phyloP scores from a whole-genome alignment of 352 stramenopile species.

The Blastocystis sp. region DNA sequence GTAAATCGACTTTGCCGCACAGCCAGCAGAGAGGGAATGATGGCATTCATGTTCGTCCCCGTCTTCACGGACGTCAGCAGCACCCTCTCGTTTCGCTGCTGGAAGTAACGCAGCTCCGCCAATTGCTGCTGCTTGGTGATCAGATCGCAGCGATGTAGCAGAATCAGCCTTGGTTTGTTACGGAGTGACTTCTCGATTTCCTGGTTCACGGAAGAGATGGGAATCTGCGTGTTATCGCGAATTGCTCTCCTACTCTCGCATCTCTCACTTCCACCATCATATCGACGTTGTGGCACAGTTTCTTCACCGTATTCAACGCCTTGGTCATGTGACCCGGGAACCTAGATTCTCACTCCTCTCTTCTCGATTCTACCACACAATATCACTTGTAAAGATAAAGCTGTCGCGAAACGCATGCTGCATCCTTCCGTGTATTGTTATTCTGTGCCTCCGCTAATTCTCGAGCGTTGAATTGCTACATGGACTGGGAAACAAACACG shows the following conservation, averaged over 20 bases:
- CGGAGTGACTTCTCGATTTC: slow-evolving; percentile 37
- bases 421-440: background rate
- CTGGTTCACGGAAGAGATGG: slow-evolving; percentile 40
- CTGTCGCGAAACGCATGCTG: slow-evolving; percentile 25
- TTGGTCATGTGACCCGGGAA: slow-evolving; percentile 69
- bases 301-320: slow-evolving; percentile 62
- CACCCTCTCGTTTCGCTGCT: background rate
- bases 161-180: slow-evolving; percentile 37
- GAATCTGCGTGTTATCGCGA: slow-evolving; percentile 15
- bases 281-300: slow-evolving; percentile 49
- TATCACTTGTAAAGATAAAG: slow-evolving; percentile 59
- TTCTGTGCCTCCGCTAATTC: no score
- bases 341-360: background rate
- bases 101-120: slow-evolving; percentile 11
- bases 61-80: slow-evolving; percentile 50
- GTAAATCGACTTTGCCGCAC: slow-evolving; percentile 26
- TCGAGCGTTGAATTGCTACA: background rate
- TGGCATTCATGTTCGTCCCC: slow-evolving; percentile 52
- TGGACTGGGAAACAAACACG: background rate
- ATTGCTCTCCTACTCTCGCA: background rate
- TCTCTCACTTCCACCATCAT: slow-evolving; percentile 69
- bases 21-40: slow-evolving; percentile 30
- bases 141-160: slow-evolving; percentile 51
- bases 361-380: background rate
- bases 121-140: slow-evolving; percentile 49